Base-by-base conservation (phyloP, 192 early-diverging fungal genomes). In the Backusella tuberculispora region DNA sequence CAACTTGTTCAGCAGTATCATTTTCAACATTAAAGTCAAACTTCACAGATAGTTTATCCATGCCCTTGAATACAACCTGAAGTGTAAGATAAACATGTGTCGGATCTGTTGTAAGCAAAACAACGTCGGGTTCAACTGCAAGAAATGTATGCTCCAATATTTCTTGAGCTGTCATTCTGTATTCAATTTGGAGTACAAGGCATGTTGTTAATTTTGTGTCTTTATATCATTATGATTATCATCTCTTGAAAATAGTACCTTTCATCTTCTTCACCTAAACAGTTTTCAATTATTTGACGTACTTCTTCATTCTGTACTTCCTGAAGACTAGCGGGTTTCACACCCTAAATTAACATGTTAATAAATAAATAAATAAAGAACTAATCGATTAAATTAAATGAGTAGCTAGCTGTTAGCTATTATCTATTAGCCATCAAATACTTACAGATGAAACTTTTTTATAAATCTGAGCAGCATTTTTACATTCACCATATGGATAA, bases 401-500 rank as follows among this genome's bases (percentile, higher is more conserved):
- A 17, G 17, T 41, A 21, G 3, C 13, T 29, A 41, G 8, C 5
- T n/a, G 21, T 47, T 21, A 24, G 66, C 34, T 67, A 15, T 47
- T 21, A 24, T 47, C 34, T 67, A 15, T 34, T 0, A 34, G 29
- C 2, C 2, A 44, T 21, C 53, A 13, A 71, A 71, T 24, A 56
- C 75, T 81, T 63, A 91, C 80, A 4, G 81, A 73, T 5, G 89
- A 87, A 37, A 95, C 94, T 70, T 94, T 93, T 34, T 90, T 90
- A 78, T 91, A 95, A 67, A 95, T 94, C 71, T 95, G 93, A 5
- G 93, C 91, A 56, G 91, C 92, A 80, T 96, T 96, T 17, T 85
- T 89, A 76, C 93, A 95, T 75, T 96, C 95, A 17, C 82, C 85
- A 80, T 95, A 96, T 5, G 95, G 95, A 87, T 95, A 96, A 72